phyloP scores from a whole-genome alignment of 805 yeast genomes.

The Kluyveromyces aestuarii region DNA sequence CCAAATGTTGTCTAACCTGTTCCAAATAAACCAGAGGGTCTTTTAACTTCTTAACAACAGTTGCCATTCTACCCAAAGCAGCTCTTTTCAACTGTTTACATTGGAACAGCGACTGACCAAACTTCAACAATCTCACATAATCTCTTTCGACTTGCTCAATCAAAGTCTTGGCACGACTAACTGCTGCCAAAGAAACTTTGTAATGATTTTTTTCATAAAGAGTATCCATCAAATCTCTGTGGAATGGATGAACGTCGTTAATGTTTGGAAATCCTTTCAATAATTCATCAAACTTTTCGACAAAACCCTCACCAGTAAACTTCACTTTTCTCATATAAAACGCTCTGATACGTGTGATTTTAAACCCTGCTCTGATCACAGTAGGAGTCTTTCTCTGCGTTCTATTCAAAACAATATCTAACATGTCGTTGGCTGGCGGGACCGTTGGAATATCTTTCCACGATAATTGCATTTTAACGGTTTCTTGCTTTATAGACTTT shows the following conservation, averaged over 20 bases:
- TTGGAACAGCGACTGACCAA: constrained; percentile 96
- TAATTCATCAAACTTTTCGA: constrained; percentile 83
- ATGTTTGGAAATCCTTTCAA: constrained; percentile 89
- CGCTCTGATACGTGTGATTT: constrained; percentile 91
- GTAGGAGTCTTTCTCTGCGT: constrained; percentile 99
- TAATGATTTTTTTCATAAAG: constrained; percentile 96
- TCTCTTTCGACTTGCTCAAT: constrained; percentile 96
- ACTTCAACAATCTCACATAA: constrained; percentile 85
- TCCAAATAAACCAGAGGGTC: constrained; percentile 90
- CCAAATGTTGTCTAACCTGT: constrained; percentile 98
- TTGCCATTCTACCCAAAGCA: constrained; percentile 99
- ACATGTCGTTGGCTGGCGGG: constrained; percentile 82
- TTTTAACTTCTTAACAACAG: constrained; percentile 88
- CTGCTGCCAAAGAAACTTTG: constrained; percentile 91
- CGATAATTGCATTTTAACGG: constrained; percentile 70
- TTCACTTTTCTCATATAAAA: constrained; percentile 98
- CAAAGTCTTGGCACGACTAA: constrained; percentile 86
- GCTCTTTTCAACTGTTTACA: constrained; percentile 98
- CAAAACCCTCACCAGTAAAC: constrained; percentile 92
- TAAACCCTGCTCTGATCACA: constrained; percentile 94
- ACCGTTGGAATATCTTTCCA: constrained; percentile 98
- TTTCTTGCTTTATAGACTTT: background rate
- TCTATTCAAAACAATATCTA: constrained; percentile 93
- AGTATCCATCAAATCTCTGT: constrained; percentile 95
- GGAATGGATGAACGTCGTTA: constrained; percentile 97